Evolutionary conservation across 345 rosid genomes (phyloP).

Genomic region (Syzygium grande): DNA sequence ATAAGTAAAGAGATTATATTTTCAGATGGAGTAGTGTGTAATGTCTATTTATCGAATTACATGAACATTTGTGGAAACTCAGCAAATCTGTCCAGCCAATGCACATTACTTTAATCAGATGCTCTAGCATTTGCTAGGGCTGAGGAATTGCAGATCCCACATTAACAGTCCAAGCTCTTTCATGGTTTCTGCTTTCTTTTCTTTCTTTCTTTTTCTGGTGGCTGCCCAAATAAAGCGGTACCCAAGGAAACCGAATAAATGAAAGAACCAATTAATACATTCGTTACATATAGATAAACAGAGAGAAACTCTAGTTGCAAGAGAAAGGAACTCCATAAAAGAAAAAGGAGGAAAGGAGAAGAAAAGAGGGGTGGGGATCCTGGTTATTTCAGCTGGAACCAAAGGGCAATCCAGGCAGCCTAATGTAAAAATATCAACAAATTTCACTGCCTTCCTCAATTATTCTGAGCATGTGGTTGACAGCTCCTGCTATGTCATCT

Average conservation of each 20-base stretch:
- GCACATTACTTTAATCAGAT: neutral
- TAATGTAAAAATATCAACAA: neutral
- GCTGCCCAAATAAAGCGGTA: neutral
- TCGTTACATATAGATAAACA: neutral
- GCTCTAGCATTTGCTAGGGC: neutral
- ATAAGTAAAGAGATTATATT: neutral
- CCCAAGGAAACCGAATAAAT: neutral
- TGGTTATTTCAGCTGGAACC: neutral
- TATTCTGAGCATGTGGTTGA: conserved; percentile 71
- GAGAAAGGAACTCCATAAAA: neutral
- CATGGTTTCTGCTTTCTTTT: neutral
- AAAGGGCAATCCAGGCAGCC: neutral
- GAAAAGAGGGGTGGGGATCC: conserved; percentile 4
- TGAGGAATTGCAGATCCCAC: neutral
- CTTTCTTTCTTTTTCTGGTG: neutral
- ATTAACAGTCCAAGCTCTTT: neutral
- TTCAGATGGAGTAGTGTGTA: neutral
- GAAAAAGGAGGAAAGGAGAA: neutral
- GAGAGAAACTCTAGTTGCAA: neutral
- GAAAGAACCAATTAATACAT: neutral
- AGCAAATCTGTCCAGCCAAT: neutral
- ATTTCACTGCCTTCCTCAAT: conserved; percentile 40
- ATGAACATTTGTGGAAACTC: neutral
- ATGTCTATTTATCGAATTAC: neutral
- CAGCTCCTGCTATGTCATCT: conserved; percentile 88